phyloP scores from a whole-genome alignment of 2,329 filamentous ascomycete species.

The Cercospora sp. region DNA sequence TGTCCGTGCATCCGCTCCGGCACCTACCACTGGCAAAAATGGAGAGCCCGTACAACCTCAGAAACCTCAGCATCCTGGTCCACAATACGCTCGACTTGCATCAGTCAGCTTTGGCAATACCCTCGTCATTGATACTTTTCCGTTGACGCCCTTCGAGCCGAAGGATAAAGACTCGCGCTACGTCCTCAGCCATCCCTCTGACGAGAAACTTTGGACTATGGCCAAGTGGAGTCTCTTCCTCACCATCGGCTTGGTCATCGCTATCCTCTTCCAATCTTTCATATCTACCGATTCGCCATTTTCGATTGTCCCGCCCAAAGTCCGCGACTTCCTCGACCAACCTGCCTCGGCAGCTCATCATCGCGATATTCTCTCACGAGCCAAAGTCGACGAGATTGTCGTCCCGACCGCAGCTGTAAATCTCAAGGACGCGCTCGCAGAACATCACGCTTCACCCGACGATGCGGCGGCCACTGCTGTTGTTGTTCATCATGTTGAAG shows the following conservation, averaged over 20 bases:
- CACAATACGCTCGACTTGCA: constrained; percentile 71
- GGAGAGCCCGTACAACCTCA: constrained; percentile 21
- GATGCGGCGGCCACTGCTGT: constrained; percentile 36
- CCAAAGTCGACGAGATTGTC: constrained; percentile 15
- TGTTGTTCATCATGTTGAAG: constrained; percentile 40
- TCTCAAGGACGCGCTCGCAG: constrained; percentile 20
- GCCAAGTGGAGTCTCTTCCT: constrained; percentile 59
- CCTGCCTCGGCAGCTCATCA: constrained; percentile 22
- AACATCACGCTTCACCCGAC: constrained; percentile 27
- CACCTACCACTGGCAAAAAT: constrained; percentile 31
- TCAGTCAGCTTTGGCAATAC: constrained; percentile 79
- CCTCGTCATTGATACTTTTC: constrained; percentile 75
- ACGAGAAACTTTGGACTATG: constrained; percentile 54
- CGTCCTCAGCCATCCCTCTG: constrained; percentile 61
- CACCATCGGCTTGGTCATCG: constrained; percentile 62
- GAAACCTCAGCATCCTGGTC: constrained; percentile 36
- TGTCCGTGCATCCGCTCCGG: constrained; percentile 29
- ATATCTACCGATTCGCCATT: constrained; percentile 40
- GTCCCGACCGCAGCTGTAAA: constrained; percentile 10
- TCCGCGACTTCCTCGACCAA: constrained; percentile 41
- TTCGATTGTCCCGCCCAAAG: constrained; percentile 49
- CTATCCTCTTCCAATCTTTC: constrained; percentile 65
- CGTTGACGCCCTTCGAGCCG: constrained; percentile 56
- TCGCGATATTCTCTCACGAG: constrained; percentile 18
- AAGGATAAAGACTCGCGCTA: constrained; percentile 61